Conservation (phyloP, 1,284 basidiomycete species). For the Ustilago esculenta region DNA sequence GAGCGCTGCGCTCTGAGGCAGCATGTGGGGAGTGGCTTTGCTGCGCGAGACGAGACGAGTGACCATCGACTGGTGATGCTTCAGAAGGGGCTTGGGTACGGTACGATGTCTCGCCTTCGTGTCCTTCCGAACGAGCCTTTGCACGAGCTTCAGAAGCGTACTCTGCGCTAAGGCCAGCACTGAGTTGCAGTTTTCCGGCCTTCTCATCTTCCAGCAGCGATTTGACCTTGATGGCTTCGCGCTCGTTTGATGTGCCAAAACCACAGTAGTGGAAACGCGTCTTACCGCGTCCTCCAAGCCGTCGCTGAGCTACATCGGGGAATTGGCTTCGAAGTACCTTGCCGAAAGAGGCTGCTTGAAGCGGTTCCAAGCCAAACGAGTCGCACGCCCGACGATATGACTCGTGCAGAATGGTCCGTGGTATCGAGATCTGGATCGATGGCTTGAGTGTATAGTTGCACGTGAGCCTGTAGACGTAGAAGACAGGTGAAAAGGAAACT, state of each 20-base stretch:
- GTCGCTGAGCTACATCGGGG: constrained; percentile 43
- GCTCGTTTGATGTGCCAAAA: constrained; percentile 49
- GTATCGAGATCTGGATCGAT: constrained; percentile 52
- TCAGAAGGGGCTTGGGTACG: constrained; percentile 15
- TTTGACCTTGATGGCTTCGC: constrained; percentile 48
- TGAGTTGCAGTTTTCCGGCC: constrained; percentile 45
- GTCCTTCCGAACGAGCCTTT: constrained; percentile 26
- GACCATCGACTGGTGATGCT: constrained; percentile 13
- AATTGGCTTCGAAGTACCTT: constrained; percentile 51
- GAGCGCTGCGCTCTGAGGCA: constrained; percentile 17
- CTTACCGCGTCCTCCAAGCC: constrained; percentile 46
- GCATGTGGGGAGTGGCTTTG: constrained; percentile 24
- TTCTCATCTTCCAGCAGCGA: constrained; percentile 50
- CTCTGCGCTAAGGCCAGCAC: constrained; percentile 44
- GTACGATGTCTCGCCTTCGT: constrained; percentile 23
- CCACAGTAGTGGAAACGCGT: constrained; percentile 55
- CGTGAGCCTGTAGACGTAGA: constrained; percentile 20
- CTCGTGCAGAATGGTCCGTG: constrained; percentile 48
- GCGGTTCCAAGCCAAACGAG: constrained; percentile 39
- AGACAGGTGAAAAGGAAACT: background rate
- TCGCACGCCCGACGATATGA: constrained; percentile 51
- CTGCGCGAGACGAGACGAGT: constrained; percentile 9
- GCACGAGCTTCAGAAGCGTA: constrained; percentile 24
- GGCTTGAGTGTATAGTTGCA: constrained; percentile 53
- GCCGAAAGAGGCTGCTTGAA: constrained; percentile 50